These are phyloP conservation scores for Breviolum minutum DNA, from an alignment of 73 alveolate species.

Conservation along the genomic window DNA sequence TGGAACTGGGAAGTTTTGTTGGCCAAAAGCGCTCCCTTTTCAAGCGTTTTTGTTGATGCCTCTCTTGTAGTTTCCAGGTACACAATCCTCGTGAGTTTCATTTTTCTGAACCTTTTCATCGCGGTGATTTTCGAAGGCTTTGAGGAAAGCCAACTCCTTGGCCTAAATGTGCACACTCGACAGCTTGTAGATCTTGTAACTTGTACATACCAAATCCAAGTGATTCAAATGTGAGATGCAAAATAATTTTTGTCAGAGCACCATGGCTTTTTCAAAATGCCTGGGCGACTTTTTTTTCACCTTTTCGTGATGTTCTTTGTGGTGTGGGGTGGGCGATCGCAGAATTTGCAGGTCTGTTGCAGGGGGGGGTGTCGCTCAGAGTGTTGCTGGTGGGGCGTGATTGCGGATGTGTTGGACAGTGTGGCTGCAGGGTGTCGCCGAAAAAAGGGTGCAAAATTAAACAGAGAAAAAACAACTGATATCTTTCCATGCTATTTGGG, in stretches of 20 bases:
- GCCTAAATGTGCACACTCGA: not conserved
- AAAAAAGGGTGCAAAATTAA: no score
- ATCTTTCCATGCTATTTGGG: no score
- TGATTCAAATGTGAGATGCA: not conserved
- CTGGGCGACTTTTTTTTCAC: not conserved
- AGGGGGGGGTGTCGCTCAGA: no score
- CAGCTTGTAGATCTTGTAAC: no score
- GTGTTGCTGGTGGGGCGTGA: no score
- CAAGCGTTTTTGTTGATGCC: not conserved
- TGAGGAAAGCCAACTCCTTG: slow-evolving; percentile 84
- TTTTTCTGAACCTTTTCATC: slow-evolving; percentile 96
- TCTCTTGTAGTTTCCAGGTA: slow-evolving; percentile 17
- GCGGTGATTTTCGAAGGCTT: slow-evolving; percentile 97
- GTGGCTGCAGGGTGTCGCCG: no score
- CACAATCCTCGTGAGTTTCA: slow-evolving; percentile 96
- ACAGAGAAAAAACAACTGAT: no score
- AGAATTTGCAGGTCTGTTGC: no score
- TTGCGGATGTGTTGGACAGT: no score
- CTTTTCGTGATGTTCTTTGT: not conserved
- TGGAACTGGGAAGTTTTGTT: not conserved
- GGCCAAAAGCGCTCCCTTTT: not conserved
- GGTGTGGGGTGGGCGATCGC: no score
- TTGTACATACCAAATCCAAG: not conserved
- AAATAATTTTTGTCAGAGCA: not conserved
- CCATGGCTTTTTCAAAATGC: not conserved